phyloP scores from a whole-genome alignment of 2,329 filamentous ascomycete genomes.

The Aspergillus ochraceoroseus region DNA sequence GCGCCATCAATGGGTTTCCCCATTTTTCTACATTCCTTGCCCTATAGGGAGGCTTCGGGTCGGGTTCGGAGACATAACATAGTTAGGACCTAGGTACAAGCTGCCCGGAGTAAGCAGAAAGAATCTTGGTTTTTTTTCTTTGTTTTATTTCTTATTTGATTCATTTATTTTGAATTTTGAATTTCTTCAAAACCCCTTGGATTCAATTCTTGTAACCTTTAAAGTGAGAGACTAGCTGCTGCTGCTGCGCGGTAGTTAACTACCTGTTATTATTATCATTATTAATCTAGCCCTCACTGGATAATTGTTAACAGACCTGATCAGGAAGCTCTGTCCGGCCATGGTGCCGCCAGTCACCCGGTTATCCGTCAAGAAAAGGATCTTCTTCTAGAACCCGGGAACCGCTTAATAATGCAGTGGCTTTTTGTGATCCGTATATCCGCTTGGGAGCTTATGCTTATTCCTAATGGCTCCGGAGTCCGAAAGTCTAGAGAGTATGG shows the following conservation, averaged over 20 bases:
- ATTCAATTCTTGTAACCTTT: not conserved
- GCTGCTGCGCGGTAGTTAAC: not conserved
- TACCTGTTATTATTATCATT: not conserved
- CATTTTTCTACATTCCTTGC: conserved; percentile 4
- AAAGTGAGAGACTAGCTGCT: not conserved
- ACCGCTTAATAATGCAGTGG: too few relatives aligned
- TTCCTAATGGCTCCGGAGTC: not conserved
- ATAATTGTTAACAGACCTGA: too few relatives aligned
- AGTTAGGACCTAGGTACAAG: too few relatives aligned
- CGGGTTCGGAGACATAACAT: conserved; percentile 4
- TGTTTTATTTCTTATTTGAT: not conserved
- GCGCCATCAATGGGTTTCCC: not conserved
- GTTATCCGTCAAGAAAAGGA: not conserved
- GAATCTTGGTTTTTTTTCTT: not conserved
- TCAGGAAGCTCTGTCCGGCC: conserved; percentile 4
- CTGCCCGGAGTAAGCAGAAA: too few relatives aligned
- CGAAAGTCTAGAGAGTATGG: not conserved
- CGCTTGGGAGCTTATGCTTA: not conserved
- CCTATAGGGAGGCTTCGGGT: conserved; percentile 19
- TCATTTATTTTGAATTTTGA: not conserved
- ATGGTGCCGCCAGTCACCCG: conserved; percentile 1
- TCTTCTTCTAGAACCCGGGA: too few relatives aligned
- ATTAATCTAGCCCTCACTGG: not conserved
- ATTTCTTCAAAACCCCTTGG: too few relatives aligned
- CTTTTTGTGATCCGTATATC: not conserved